These are phyloP conservation scores for Aphanoascus verrucosus DNA, from an alignment of 2,329 filamentous ascomycete species.

Conservation along the genomic window DNA sequence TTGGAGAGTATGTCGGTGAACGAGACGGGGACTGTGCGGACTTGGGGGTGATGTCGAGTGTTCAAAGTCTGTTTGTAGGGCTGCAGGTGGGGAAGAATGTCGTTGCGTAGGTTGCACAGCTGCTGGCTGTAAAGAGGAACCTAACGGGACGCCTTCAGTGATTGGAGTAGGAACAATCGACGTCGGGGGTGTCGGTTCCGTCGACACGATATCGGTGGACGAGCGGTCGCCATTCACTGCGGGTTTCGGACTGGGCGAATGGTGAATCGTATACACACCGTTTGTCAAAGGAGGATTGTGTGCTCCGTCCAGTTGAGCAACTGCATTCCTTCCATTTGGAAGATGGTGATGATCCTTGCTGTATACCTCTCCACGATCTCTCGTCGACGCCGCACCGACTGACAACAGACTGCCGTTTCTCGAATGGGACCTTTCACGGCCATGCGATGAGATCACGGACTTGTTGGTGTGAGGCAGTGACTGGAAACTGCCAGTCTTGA, in stretches of 20 bases:
- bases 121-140: conserved; percentile 23
- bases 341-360: conserved; percentile 1
- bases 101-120: background rate
- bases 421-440: conserved; percentile 12
- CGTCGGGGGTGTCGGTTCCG: conserved; percentile 23
- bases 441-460: conserved; percentile 9
- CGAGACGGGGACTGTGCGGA: conserved; percentile 49
- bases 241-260: conserved; percentile 23
- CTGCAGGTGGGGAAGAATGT: conserved; percentile 11
- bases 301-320: background rate
- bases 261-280: conserved; percentile 1
- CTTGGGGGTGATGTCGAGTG: conserved; percentile 22
- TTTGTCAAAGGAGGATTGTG: background rate
- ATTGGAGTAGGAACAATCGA: conserved; percentile 22
- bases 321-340: background rate
- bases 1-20: conserved; percentile 79
- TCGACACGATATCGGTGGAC: conserved; percentile 25
- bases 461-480: conserved; percentile 31
- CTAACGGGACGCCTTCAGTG: conserved; percentile 25
- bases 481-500: conserved; percentile 42
- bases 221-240: conserved; percentile 26
- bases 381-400: conserved; percentile 15
- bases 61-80: conserved; percentile 11
- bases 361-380: conserved; percentile 13
- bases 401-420: conserved; percentile 17